Evolutionary conservation across 345 rosid genomes (phyloP).

Genomic region (Linum trigynum): DNA sequence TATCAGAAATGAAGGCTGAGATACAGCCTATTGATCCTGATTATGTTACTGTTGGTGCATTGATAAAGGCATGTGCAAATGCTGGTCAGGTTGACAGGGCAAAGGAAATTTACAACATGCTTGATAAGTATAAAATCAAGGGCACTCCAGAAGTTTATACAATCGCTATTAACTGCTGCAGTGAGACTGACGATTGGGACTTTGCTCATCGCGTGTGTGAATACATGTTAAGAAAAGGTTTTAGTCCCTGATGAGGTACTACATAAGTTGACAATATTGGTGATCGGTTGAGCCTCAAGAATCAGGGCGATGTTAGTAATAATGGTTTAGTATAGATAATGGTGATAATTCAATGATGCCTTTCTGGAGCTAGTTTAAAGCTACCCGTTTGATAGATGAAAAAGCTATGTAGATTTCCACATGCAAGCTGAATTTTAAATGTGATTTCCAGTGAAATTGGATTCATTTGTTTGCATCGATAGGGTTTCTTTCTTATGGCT

Average conservation of each 20-base stretch:
- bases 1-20: constrained; percentile 88
- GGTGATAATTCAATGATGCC: background rate
- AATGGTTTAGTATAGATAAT: too few relatives aligned
- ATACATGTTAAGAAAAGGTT: constrained; percentile 65
- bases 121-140: constrained; percentile 52
- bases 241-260: constrained; percentile 90
- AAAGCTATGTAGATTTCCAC: background rate
- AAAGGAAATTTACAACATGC: constrained; percentile 71
- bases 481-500: constrained; percentile 8
- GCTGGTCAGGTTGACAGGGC: constrained; percentile 85
- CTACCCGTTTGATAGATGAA: background rate
- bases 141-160: constrained; percentile 96
- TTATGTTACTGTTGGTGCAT: constrained; percentile 78
- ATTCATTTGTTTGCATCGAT: background rate
- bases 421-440: background rate
- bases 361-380: background rate
- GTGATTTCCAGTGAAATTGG: background rate
- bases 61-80: constrained; percentile 79
- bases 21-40: constrained; percentile 89
- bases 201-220: constrained; percentile 56
- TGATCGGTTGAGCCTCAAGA: too few relatives aligned
- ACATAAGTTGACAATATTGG: background rate
- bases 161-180: constrained; percentile 68
- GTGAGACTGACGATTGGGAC: constrained; percentile 83
- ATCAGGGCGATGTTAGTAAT: too few relatives aligned